Conservation (phyloP, 73 alveolate species). For the Paramecium caudatum region DNA sequence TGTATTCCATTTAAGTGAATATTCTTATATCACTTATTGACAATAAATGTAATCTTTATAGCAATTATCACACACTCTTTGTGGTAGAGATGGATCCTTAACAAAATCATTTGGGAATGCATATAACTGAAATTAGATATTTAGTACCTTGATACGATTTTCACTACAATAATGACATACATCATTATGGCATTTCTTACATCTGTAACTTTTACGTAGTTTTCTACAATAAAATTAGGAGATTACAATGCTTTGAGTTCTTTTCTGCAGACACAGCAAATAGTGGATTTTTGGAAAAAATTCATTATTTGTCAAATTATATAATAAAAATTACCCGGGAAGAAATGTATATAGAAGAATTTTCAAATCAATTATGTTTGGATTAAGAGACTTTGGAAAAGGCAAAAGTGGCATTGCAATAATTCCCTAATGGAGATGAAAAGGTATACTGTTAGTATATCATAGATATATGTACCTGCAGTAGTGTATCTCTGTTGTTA, state of each 20-base stretch:
- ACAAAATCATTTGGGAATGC: conserved; percentile 30
- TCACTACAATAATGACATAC: conserved; percentile 30
- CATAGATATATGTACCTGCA: conserved; percentile 26
- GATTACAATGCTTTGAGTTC: conserved; percentile 30
- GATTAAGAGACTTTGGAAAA: conserved; percentile 31
- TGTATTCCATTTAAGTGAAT: conserved; percentile 37
- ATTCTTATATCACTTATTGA: background rate
- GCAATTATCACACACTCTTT: conserved; percentile 46
- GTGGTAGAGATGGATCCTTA: background rate
- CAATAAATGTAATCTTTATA: background rate
- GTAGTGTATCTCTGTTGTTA: conserved; percentile 6
- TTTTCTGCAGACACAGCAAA: background rate
- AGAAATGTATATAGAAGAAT: conserved; percentile 56
- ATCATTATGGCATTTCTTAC: conserved; percentile 41
- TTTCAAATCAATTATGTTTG: conserved; percentile 14
- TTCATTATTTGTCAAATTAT: no score
- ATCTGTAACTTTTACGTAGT: conserved; percentile 40
- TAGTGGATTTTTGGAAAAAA: conserved; percentile 25
- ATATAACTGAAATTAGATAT: background rate
- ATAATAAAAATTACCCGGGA: conserved; percentile 62
- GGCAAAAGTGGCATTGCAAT: background rate
- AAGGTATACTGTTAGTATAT: background rate
- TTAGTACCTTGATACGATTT: background rate
- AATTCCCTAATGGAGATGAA: conserved; percentile 2
- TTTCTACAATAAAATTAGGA: background rate